A percentile compares a stretch with the other conserved stretches of the same genome.
These are phyloP conservation scores for Vicia sativa DNA, from an alignment of 306 rosid species.

Conservation along the genomic window DNA sequence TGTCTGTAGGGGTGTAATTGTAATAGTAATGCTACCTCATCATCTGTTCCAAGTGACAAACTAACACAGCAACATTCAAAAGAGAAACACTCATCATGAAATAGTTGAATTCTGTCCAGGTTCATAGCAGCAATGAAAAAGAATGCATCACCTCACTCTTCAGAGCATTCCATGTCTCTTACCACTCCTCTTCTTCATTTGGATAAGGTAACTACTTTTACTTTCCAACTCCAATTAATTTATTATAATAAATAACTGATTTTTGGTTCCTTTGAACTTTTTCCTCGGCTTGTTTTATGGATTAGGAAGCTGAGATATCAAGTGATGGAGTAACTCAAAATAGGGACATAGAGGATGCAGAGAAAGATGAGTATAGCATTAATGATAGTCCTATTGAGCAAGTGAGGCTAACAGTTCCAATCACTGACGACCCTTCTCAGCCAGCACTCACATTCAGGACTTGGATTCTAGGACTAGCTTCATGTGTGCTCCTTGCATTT, in stretches of 20 bases:
- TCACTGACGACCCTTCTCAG: conserved; percentile 62
- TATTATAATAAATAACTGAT: background rate
- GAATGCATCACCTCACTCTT: conserved; percentile 55
- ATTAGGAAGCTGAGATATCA: conserved; percentile 73
- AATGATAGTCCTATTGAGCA: conserved; percentile 72
- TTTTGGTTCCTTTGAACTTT: conserved; percentile 34
- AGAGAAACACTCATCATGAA: too few species aligned
- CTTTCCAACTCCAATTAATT: background rate
- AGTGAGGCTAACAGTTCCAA: conserved; percentile 75
- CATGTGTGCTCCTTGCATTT: conserved; percentile 69
- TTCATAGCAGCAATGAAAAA: conserved; percentile 42
- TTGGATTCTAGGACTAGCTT: conserved; percentile 70
- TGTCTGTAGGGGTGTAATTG: too few species aligned
- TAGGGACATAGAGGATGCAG: background rate
- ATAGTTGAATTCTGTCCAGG: too few species aligned
- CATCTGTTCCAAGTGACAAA: too few species aligned
- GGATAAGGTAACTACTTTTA: conserved; percentile 64
- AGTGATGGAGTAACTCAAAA: conserved; percentile 52
- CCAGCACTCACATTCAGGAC: conserved; percentile 79
- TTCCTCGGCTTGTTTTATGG: conserved; percentile 29
- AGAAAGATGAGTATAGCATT: background rate
- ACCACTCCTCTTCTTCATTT: conserved; percentile 80
- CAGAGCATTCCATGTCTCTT: conserved; percentile 68
- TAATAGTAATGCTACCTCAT: too few species aligned
- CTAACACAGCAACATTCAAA: too few species aligned